Conservation (phyloP, 2,329 filamentous ascomycete species). For the Penicillium sp. region DNA sequence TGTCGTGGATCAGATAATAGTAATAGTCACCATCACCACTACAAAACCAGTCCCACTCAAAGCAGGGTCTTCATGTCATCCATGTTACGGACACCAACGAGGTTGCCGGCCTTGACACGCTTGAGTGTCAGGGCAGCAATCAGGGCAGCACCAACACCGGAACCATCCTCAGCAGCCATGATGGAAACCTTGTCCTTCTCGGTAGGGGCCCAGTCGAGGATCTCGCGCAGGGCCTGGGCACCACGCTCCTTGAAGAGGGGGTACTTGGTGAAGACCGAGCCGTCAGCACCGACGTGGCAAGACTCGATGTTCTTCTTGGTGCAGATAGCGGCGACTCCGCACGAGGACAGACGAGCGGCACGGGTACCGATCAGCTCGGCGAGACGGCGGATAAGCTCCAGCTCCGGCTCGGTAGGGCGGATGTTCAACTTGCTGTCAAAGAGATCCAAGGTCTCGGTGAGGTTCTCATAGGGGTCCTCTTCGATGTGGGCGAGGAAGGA, state of each 20-base stretch:
- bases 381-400: constrained; percentile 83
- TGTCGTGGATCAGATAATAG: background rate
- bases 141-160: constrained; percentile 91
- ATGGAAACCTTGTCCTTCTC: constrained; percentile 86
- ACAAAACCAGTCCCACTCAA: constrained; percentile 11
- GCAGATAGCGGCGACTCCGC: constrained; percentile 93
- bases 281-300: constrained; percentile 94
- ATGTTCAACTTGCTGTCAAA: constrained; percentile 76
- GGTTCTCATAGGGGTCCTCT: constrained; percentile 93
- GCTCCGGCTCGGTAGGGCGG: constrained; percentile 69
- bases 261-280: constrained; percentile 98
- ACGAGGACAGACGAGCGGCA: constrained; percentile 86
- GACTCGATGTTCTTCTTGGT: constrained; percentile 88
- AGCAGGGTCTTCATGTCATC: constrained; percentile 39
- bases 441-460: constrained; percentile 81
- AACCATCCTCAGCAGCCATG: constrained; percentile 88
- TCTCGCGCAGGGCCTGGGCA: constrained; percentile 85
- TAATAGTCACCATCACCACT: background rate
- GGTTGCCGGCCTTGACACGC: constrained; percentile 60
- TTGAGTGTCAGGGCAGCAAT: constrained; percentile 75
- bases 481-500: constrained; percentile 93
- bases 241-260: constrained; percentile 95
- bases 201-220: constrained; percentile 87
- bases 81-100: constrained; percentile 57
- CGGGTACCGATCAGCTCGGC: constrained; percentile 94